Evolutionary conservation across 441 rosid genomes (phyloP), one percentile per base, ranked within the genome.

Genomic region (Kokia cookei): DNA sequence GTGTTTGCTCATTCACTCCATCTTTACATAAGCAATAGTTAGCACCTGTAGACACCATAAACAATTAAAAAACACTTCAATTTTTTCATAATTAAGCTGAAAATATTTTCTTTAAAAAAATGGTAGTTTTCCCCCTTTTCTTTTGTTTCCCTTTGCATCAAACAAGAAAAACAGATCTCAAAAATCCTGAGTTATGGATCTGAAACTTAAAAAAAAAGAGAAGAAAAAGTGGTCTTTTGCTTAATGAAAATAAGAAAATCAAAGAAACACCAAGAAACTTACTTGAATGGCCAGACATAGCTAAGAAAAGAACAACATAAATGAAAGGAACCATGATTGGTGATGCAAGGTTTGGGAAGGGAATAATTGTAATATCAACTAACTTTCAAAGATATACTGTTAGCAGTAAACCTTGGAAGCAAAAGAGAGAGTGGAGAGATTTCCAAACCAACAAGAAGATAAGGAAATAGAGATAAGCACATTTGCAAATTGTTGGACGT

Each of bases 1-100:
- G 87, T 40, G 63, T 77, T 45, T 57, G 0, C 0, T 90, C 92
- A 69, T 84, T 68, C 60, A 83, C n/a, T 26, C 97, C 97, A 80
- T 91, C 97, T 79, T 83, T 93, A 66, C 98, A 96, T 40, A 93
- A 5, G 67, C 99, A 96, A 80, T 93, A 93, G 13, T 73, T 75
- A 65, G 93, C 97, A 82, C 84, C 99, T 93, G 68, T 66, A 51
- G 1, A 55, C 3, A 55, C 8, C 19, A 65, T 10, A 65, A 9
- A 8, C 37, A 43, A n/a, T 5, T 4, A 5, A 32, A 32, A 29
- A 32, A 32, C 37, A 32, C 37, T 32, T 4, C 37, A 32, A 32
- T 32, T 32, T 32, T 32, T 32, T 32, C 37, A 32, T 32, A 32
- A 4, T 6, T 6, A 32, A 32, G 37, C 37, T 32, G 37, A 32